Evolutionary conservation across 768 basidiomycete genomes (phyloP).

Genomic region (Serendipita sp.): DNA sequence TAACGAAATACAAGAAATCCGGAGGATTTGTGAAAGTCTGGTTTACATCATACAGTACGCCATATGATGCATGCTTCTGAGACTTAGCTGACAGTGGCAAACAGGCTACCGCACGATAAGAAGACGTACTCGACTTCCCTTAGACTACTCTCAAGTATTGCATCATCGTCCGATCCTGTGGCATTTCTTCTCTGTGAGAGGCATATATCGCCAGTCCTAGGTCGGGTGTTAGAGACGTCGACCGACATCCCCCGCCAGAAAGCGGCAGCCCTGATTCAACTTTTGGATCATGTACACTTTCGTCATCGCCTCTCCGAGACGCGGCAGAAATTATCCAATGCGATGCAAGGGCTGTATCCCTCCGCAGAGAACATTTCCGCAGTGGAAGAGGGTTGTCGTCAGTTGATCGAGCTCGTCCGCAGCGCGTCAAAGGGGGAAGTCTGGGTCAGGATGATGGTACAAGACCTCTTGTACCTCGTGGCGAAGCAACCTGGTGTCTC

Average conservation of each 20-base stretch:
- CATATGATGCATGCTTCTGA: not conserved
- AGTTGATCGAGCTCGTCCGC: not conserved
- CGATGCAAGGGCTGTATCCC: not conserved
- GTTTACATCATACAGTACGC: not conserved
- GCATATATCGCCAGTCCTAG: not conserved
- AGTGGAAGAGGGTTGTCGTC: not conserved
- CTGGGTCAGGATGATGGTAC: constrained; percentile 2
- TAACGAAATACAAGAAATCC: not conserved
- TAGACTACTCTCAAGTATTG: not conserved
- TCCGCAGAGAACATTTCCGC: not conserved
- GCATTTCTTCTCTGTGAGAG: not conserved
- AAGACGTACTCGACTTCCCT: not conserved
- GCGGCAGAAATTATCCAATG: not conserved
- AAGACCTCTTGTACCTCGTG: not conserved
- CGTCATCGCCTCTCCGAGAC: not conserved
- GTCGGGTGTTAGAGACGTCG: not conserved
- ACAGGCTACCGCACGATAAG: not conserved
- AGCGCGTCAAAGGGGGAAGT: not conserved
- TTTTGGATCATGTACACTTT: not conserved
- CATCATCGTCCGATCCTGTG: not conserved
- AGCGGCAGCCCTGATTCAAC: not conserved
- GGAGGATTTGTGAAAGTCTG: not conserved
- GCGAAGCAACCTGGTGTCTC: not conserved
- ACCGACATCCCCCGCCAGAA: not conserved
- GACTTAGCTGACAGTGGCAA: not conserved